Base-by-base conservation (phyloP, 176 grass and related monocot genomes). In the Avena eriantha region DNA sequence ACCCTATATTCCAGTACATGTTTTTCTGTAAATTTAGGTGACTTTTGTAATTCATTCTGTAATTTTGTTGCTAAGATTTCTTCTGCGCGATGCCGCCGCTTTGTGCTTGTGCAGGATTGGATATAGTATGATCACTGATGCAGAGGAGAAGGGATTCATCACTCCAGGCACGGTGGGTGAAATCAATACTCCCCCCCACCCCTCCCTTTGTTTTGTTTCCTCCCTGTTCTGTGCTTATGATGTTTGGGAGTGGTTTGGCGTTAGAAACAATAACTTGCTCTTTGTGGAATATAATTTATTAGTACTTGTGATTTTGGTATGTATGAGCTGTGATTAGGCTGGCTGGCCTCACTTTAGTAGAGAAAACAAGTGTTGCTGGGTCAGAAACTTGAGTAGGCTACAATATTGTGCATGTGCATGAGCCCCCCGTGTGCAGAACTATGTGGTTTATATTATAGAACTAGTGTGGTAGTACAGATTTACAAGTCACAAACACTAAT, bases 91-190 rank as follows among this genome's bases (percentile, higher is more conserved):
- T 41, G 39, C 45, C 16, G 8, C 16, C 64, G 59, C 41, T 0
- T 57, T 87, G 14, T 35, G 0, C 49, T 49, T 76, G 51, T 63
- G 50, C 91, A 98, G 96, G 90, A 98, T 98, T 94, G 96, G 90
- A 1, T 95, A 95, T 56, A 98, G 93, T 57, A 98, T 98, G 96
- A 95, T 98, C 82, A 81, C 80, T 21, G 96, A 98, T 70, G 96
- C 96, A 16, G 96, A 98, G 86, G 84, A 89, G 59, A 92, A 88
- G 48, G 92, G 90, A 1, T 39, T 88, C 3, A 98, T 98, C 77
- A 61, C 18, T 66, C 93, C 92, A 51, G 93, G 93, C 45, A 82
- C 58, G 88, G 96, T 98, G 77, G 10, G 75, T 81, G 50, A 56
- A 24, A 76, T 19, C 10, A 36, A 73, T 41, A 50, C 39, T 73